These are phyloP conservation scores for Rhodotorula diobovata DNA, from an alignment of 768 basidiomycete species.

Conservation along the genomic window DNA sequence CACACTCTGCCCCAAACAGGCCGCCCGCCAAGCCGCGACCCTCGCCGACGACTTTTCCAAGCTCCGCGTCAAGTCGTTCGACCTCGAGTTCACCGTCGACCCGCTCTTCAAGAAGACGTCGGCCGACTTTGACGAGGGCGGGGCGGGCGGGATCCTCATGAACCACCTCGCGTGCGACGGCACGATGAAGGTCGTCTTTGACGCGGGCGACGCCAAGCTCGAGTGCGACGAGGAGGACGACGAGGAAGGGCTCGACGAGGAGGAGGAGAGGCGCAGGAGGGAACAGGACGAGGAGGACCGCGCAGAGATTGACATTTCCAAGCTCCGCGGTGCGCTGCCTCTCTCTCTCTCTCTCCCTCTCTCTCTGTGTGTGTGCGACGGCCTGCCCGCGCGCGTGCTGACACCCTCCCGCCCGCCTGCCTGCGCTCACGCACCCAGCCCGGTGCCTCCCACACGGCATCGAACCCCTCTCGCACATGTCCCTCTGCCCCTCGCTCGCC, in stretches of 20 bases:
- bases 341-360: background rate
- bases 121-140: slow-evolving; percentile 97
- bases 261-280: background rate
- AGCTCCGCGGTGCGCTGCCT: background rate
- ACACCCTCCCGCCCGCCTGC: no score
- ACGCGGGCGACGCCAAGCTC: slow-evolving; percentile 32
- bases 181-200: slow-evolving; percentile 79
- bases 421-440: background rate
- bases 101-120: slow-evolving; percentile 96
- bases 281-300: slow-evolving; percentile 16
- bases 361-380: no score
- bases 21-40: slow-evolving; percentile 54
- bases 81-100: slow-evolving; percentile 92
- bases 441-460: background rate
- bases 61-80: slow-evolving; percentile 83
- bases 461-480: slow-evolving; percentile 1
- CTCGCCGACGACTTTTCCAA: slow-evolving; percentile 80
- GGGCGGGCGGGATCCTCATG: slow-evolving; percentile 91
- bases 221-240: slow-evolving; percentile 29
- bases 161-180: slow-evolving; percentile 87
- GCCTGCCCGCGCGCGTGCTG: no score
- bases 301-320: slow-evolving; percentile 4
- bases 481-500: slow-evolving; percentile 26
- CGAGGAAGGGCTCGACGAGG: slow-evolving; percentile 3
- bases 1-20: no score